phyloP scores from a whole-genome alignment of 768 basidiomycete species.

The Agaricus blazei region DNA sequence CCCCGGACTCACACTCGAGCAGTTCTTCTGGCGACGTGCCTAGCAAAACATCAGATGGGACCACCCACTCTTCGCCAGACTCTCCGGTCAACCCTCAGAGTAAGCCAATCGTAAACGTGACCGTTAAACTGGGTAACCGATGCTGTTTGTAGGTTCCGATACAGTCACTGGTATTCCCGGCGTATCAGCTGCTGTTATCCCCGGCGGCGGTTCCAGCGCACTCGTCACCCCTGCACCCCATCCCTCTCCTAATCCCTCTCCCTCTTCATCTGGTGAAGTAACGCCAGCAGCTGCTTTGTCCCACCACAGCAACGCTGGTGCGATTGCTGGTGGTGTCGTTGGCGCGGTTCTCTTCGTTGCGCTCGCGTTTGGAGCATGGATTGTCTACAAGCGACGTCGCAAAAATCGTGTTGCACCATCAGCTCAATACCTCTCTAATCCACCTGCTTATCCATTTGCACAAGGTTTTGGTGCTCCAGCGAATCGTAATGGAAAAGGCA shows the following conservation, averaged over 20 bases:
- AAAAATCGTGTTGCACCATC: slow-evolving; percentile 47
- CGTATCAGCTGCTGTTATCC: not conserved
- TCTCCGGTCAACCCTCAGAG: not conserved
- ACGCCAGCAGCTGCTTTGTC: slow-evolving; percentile 10
- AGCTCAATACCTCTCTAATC: slow-evolving; percentile 42
- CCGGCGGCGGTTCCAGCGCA: not conserved
- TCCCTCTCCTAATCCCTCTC: not conserved
- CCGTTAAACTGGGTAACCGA: not conserved
- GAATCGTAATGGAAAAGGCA: not conserved
- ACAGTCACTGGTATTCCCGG: not conserved
- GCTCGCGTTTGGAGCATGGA: slow-evolving; percentile 25
- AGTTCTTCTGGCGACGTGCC: not conserved
- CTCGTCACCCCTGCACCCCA: too few relatives aligned
- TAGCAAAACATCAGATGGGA: not conserved
- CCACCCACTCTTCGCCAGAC: not conserved
- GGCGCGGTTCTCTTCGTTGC: slow-evolving; percentile 39
- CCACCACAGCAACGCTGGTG: slow-evolving; percentile 29
- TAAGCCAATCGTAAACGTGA: not conserved
- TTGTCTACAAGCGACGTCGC: slow-evolving; percentile 39
- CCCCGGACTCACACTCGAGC: not conserved
- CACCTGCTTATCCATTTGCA: slow-evolving; percentile 7
- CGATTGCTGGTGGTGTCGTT: slow-evolving; percentile 50
- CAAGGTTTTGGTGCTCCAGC: not conserved
- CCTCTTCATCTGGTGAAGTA: slow-evolving; percentile 1
- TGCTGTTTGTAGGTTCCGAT: not conserved